Conservation (phyloP, 345 rosid genomes). For the Pseudoturritis turrita region DNA sequence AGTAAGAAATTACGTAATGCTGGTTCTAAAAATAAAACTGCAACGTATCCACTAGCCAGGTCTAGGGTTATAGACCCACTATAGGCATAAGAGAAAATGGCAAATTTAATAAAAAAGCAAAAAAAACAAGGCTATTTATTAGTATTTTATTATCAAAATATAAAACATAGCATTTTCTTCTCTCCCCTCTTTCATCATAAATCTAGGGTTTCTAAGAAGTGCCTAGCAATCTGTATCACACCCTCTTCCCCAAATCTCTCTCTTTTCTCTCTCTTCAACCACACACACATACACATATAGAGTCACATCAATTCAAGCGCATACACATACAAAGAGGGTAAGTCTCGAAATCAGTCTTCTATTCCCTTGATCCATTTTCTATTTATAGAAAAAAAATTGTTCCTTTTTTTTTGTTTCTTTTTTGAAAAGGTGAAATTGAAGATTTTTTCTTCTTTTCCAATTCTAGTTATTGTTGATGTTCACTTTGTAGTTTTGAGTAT, state of each 20-base stretch:
- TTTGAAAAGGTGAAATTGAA: neutral
- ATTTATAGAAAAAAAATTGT: constrained; percentile 29
- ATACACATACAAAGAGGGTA: constrained; percentile 9
- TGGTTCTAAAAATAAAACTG: constrained; percentile 1
- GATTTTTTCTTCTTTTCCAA: no score
- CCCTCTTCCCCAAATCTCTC: neutral
- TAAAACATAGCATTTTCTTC: neutral
- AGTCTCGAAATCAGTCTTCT: constrained; percentile 25
- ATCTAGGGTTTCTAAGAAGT: constrained; percentile 48
- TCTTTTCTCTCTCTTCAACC: neutral
- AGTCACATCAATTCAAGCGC: constrained; percentile 11
- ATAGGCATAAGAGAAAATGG: constrained; percentile 5
- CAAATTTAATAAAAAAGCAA: neutral
- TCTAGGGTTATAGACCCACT: constrained; percentile 30
- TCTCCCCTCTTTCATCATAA: constrained; percentile 13
- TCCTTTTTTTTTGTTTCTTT: neutral
- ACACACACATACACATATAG: neutral
- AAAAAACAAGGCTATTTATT: neutral
- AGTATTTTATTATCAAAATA: neutral
- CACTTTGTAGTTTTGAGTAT: neutral
- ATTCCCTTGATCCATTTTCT: constrained; percentile 25
- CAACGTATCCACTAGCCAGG: neutral
- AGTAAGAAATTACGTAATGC: constrained; percentile 61
- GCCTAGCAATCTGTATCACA: constrained; percentile 1
- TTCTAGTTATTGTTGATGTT: no score